phyloP scores from a whole-genome alignment of 192 early-diverging fungal genomes.

The Pecoramyces ruminantium region DNA sequence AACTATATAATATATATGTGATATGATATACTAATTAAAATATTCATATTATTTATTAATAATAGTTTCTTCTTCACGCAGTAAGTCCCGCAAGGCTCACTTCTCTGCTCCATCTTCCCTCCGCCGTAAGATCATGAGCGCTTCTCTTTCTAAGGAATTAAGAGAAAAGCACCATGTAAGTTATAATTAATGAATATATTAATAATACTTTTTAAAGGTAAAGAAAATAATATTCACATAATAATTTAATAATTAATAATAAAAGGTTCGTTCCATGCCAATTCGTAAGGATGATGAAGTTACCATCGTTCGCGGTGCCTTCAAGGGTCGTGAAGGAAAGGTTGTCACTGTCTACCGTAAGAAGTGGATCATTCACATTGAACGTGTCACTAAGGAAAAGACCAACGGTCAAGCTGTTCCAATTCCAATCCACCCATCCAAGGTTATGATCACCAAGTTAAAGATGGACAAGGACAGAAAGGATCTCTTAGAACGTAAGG shows the following conservation, averaged over 20 bases:
- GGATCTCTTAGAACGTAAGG: conserved; percentile 77
- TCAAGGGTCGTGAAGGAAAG: conserved; percentile 97
- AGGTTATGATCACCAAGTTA: conserved; percentile 89
- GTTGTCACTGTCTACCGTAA: conserved; percentile 92
- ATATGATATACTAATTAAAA: not conserved
- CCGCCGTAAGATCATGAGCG: conserved; percentile 92
- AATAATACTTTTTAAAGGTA: too few relatives aligned
- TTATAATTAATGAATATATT: too few relatives aligned
- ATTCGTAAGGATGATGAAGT: conserved; percentile 98
- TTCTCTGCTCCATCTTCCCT: conserved; percentile 88
- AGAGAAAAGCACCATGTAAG: conserved; percentile 84
- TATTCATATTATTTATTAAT: not conserved
- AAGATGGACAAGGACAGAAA: conserved; percentile 96
- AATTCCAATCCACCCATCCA: conserved; percentile 94
- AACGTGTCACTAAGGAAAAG: conserved; percentile 94
- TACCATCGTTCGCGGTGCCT: conserved; percentile 76
- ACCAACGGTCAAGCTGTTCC: conserved; percentile 82
- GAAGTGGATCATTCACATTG: conserved; percentile 98
- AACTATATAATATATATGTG: too few relatives aligned
- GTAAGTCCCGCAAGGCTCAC: conserved; percentile 96
- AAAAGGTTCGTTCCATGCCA: conserved; percentile 77
- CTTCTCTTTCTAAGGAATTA: conserved; percentile 95
- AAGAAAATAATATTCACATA: too few relatives aligned
- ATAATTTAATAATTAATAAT: not conserved
- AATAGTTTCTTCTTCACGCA: conserved; percentile 64